phyloP scores from a whole-genome alignment of 352 stramenopile genomes.

The Pythium oligandrum region DNA sequence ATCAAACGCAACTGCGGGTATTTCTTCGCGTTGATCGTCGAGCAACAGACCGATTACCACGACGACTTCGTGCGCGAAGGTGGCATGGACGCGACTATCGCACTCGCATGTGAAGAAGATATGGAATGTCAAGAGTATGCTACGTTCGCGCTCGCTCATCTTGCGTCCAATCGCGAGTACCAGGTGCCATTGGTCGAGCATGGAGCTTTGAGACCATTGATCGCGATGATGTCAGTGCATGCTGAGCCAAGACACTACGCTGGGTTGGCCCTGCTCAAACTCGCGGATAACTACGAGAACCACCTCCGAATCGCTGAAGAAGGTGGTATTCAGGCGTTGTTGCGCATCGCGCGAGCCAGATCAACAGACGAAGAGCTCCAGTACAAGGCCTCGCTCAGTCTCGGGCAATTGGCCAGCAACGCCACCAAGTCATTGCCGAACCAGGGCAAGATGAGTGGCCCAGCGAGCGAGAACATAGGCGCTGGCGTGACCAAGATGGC shows the following conservation, averaged over 20 bases:
- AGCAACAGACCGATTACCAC: slow-evolving; percentile 92
- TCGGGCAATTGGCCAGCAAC: slow-evolving; percentile 92
- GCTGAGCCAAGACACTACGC: slow-evolving; percentile 94
- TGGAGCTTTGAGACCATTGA: slow-evolving; percentile 90
- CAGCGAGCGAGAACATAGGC: slow-evolving; percentile 48
- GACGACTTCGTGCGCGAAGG: slow-evolving; percentile 85
- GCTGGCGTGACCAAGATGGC: slow-evolving; percentile 74
- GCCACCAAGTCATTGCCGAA: slow-evolving; percentile 73
- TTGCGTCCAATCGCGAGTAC: slow-evolving; percentile 93
- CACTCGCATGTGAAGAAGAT: slow-evolving; percentile 91
- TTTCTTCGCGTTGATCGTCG: slow-evolving; percentile 85
- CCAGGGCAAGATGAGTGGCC: slow-evolving; percentile 38
- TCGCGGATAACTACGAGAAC: slow-evolving; percentile 98
- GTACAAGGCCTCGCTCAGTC: slow-evolving; percentile 93
- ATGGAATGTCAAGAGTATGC: slow-evolving; percentile 95
- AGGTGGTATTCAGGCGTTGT: slow-evolving; percentile 93
- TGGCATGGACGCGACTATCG: slow-evolving; percentile 85
- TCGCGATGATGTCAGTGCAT: slow-evolving; percentile 94
- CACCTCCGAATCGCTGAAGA: slow-evolving; percentile 94
- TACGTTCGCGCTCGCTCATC: slow-evolving; percentile 92
- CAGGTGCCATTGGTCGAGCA: slow-evolving; percentile 90
- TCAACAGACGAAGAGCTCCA: slow-evolving; percentile 92
- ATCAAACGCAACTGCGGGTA: slow-evolving; percentile 92
- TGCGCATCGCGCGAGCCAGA: slow-evolving; percentile 88
- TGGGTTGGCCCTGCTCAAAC: slow-evolving; percentile 94